A percentile compares a stretch with the other conserved stretches of the same genome.
These are phyloP conservation scores for Posidonia oceanica DNA, from an alignment of 116 monocot species.

Conservation along the genomic window DNA sequence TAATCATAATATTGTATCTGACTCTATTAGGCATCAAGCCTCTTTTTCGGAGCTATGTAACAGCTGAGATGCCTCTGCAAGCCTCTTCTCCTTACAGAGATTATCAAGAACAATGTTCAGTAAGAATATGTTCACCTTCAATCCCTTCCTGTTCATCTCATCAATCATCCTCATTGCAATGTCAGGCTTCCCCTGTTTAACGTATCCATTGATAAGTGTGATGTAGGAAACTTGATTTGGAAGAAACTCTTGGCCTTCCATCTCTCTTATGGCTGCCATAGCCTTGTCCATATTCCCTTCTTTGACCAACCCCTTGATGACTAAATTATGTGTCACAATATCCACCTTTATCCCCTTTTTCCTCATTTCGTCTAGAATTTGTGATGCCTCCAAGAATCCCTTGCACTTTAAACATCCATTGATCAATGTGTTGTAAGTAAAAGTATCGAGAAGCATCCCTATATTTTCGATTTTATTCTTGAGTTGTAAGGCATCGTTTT, in stretches of 20 bases:
- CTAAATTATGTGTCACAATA: slow-evolving; percentile 54
- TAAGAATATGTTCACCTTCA: slow-evolving; percentile 82
- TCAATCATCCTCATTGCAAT: slow-evolving; percentile 62
- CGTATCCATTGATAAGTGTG: slow-evolving; percentile 63
- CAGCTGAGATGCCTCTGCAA: slow-evolving; percentile 54
- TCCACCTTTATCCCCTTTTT: slow-evolving; percentile 32
- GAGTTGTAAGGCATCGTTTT: too few species aligned
- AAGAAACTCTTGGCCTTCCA: slow-evolving; percentile 49
- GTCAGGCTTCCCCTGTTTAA: slow-evolving; percentile 33
- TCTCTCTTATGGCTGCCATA: slow-evolving; percentile 31
- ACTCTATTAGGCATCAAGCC: slow-evolving; percentile 77
- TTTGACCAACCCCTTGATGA: slow-evolving; percentile 59
- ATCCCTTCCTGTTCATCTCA: slow-evolving; percentile 64
- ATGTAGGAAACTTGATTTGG: slow-evolving; percentile 76
- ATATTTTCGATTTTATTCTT: too few species aligned
- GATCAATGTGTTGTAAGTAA: slow-evolving; percentile 75
- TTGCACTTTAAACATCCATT: slow-evolving; percentile 53
- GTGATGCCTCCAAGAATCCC: slow-evolving; percentile 26
- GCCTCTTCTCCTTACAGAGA: slow-evolving; percentile 64
- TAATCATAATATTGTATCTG: slow-evolving; percentile 70
- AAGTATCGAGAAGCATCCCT: slow-evolving; percentile 29
- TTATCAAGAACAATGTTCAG: slow-evolving; percentile 61
- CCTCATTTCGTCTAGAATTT: slow-evolving; percentile 53
- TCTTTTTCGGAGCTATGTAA: slow-evolving; percentile 50
- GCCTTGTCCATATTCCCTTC: slow-evolving; percentile 75